Conservation (phyloP, 805 yeast species). For the Brettanomyces anomalus region DNA sequence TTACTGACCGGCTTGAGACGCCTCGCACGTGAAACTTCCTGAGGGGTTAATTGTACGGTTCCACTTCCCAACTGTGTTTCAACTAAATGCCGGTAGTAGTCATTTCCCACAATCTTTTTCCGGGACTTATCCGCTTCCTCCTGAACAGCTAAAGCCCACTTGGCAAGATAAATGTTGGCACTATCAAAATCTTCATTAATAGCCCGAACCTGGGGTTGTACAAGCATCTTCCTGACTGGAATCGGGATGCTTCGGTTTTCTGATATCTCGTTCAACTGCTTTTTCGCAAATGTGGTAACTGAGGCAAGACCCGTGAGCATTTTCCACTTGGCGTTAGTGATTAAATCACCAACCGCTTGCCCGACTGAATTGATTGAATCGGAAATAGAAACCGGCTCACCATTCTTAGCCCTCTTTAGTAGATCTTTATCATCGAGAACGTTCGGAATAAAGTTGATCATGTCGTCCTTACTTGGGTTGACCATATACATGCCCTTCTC, state of each 20-base stretch:
- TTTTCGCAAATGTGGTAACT: constrained; percentile 57
- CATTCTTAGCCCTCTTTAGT: constrained; percentile 24
- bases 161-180: constrained; percentile 85
- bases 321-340: constrained; percentile 76
- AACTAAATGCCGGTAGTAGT: constrained; percentile 46
- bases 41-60: constrained; percentile 42
- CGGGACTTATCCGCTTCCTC: constrained; percentile 73
- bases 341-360: constrained; percentile 34
- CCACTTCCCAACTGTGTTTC: constrained; percentile 50
- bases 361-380: constrained; percentile 19
- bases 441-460: constrained; percentile 47
- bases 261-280: constrained; percentile 46
- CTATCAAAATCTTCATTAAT: constrained; percentile 89
- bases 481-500: constrained; percentile 69
- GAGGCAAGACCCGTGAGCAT: constrained; percentile 78
- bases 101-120: constrained; percentile 44
- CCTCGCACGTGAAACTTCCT: constrained; percentile 51
- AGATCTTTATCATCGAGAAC: constrained; percentile 26
- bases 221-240: constrained; percentile 44
- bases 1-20: constrained; percentile 58
- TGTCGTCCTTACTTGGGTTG: constrained; percentile 67
- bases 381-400: constrained; percentile 11
- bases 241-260: constrained; percentile 38
- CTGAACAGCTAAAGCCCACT: constrained; percentile 93
- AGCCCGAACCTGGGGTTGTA: constrained; percentile 73